These are phyloP conservation scores for Phlyctochytrium planicorne DNA, from an alignment of 192 early-diverging fungal species.

Conservation along the genomic window DNA sequence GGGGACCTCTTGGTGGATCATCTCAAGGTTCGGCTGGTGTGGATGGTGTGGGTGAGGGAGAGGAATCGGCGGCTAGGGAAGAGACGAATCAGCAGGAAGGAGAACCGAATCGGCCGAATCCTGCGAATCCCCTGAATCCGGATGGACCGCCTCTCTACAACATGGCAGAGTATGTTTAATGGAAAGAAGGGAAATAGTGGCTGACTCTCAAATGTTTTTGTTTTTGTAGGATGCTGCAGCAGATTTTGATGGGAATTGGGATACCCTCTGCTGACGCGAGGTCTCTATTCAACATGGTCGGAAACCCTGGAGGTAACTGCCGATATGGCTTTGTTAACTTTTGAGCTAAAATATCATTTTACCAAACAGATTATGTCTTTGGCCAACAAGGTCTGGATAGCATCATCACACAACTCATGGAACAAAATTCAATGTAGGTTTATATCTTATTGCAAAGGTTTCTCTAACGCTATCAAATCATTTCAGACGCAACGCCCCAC, in stretches of 20 bases:
- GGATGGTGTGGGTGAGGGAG: background rate
- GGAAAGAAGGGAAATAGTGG: too few relatives aligned
- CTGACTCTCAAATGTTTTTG: background rate
- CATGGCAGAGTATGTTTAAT: too few relatives aligned
- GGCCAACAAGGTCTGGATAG: constrained; percentile 80
- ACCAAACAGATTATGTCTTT: constrained; percentile 75
- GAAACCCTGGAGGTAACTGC: constrained; percentile 36
- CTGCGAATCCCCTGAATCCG: too few relatives aligned
- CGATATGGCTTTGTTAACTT: background rate
- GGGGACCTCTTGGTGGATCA: background rate
- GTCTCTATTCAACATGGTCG: constrained; percentile 38
- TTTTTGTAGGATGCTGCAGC: background rate
- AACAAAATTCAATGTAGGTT: constrained; percentile 31
- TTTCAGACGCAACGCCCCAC: constrained; percentile 71
- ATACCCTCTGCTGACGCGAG: background rate
- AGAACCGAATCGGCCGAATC: too few relatives aligned
- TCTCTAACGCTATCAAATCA: constrained; percentile 2
- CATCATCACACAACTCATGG: constrained; percentile 76
- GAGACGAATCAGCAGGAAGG: too few relatives aligned
- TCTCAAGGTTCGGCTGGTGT: background rate
- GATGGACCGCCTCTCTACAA: too few relatives aligned
- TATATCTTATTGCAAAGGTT: background rate
- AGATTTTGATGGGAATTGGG: constrained; percentile 14
- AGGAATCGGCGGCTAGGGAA: too few relatives aligned
- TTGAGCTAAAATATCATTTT: constrained; percentile 7